Evolutionary conservation across 2,329 filamentous ascomycete genomes (phyloP), one percentile per base, ranked within the genome.

Genomic region (Aspergillus sp.): DNA sequence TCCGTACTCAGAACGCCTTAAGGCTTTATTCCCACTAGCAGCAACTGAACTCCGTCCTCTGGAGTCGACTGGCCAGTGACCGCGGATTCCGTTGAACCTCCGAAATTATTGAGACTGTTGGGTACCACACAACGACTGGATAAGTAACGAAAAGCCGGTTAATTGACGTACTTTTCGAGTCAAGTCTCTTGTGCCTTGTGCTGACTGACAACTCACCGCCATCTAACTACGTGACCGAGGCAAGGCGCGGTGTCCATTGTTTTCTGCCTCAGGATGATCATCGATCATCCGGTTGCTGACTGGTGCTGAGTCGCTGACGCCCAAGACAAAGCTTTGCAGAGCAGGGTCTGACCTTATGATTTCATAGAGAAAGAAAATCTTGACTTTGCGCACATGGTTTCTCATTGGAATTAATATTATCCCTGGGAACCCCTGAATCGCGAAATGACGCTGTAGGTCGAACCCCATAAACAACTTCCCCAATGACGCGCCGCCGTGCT

Each of bases 121-220:
- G 21, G 21, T 46, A 27, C 23, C n/a, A 31, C 24, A 46, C 44
- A 3, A 46, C 23, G 27, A 31, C 8, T 46, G 24, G 12, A 24
- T 24, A 46, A 23, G 14, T 19, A 41, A 43, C n/a, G 11, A 9
- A 43, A 40, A 24, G 14, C 24, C 21, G 23, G 55, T 35, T 52
- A 52, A 57, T 52, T 52, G 24, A 44, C 21, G 40, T n/a, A 35
- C 40, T 33, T 52, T 52, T 33, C 39, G 39, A 39, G 41, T 41
- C 15, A 33, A 31, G 9, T 47, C 24, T 15, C 21, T 14, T 17
- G 14, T 14, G 24, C 40, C 51, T 40, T 52, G 39, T 41, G 23
- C 23, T 31, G 9, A 15, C 41, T 51, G 55, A 52, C 55, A 60
- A 55, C 58, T 55, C 58, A 60, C 60, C 60, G 58, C 58, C 60